Base-by-base conservation (phyloP, 1,284 basidiomycete genomes). In the Malassezia arunalokei region DNA sequence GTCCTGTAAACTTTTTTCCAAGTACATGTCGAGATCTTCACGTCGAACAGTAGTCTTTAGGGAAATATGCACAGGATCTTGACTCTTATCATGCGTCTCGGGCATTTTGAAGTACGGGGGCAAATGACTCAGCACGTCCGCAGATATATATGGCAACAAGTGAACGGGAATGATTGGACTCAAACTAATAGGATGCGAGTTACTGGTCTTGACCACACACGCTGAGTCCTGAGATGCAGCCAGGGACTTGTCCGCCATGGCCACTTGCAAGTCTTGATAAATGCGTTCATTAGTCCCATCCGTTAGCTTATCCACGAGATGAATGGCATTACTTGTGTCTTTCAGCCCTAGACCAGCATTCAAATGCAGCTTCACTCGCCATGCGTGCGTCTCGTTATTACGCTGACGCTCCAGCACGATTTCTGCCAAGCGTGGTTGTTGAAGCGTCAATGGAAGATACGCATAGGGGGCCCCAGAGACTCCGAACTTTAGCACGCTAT, bases 161-260 rank as follows among this genome's bases (percentile, higher is more conserved):
- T 59, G 40, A 8, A 59, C 58, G 1, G 67, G 64, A 1, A 70
- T 43, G 15, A 70, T 65, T 8, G 59, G 58, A 41, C 60, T 63
- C 35, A 70, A 62, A 47, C 56, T 59, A 51, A 71, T 70, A 0
- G 68, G 68, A n/a, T 71, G 68, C 14, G 65, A 62, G 51, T 65
- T 64, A 40, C 60, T 63, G 7, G 68, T 71, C 52, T 71, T 71
- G 49, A 49, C 31, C n/a, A 41, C 39, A n/a, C 39, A 24, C 39
- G 39, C 39, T 15, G 39, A 15, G n/a, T 15, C 39, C 8, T 24
- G n/a, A 15, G 20, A 11, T 9, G 3, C n/a, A 35, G 33, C 11
- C 33, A 35, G 11, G 11, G 33, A 35, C 17, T 12, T 17, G n/a
- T 44, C 43, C 20, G 20, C 43, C 31, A 39, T 33, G 17, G 49